Conservation (phyloP, 83 land plant species). For the Picea engelmannii region DNA sequence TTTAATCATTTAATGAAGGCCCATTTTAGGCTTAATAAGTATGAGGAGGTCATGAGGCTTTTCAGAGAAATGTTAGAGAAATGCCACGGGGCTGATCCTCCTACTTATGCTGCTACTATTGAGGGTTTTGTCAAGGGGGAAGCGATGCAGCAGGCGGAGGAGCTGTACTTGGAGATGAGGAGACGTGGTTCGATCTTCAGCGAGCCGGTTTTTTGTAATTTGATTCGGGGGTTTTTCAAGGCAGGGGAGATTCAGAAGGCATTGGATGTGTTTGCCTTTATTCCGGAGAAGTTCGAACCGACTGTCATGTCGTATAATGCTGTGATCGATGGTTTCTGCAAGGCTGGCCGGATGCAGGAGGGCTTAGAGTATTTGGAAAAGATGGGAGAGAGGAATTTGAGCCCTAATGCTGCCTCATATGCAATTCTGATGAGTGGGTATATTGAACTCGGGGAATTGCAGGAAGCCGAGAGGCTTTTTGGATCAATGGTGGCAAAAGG, state of each 20-base stretch:
- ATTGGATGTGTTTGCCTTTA: slow-evolving; percentile 31
- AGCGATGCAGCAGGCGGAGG: slow-evolving; percentile 47
- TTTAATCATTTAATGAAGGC: slow-evolving; percentile 64
- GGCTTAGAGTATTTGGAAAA: slow-evolving; percentile 56
- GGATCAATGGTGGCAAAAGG: slow-evolving; percentile 6
- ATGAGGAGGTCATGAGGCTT: slow-evolving; percentile 48
- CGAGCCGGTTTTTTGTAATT: slow-evolving; percentile 57
- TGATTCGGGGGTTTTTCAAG: slow-evolving; percentile 53
- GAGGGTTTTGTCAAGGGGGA: slow-evolving; percentile 45
- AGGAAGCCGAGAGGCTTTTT: slow-evolving; percentile 52
- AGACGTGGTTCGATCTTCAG: slow-evolving; percentile 63
- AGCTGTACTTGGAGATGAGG: slow-evolving; percentile 59
- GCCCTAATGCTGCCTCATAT: slow-evolving; percentile 52
- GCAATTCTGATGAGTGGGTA: slow-evolving; percentile 58
- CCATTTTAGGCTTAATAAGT: slow-evolving; percentile 43
- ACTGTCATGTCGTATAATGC: slow-evolving; percentile 58
- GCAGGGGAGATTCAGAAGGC: slow-evolving; percentile 56
- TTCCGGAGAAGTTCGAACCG: slow-evolving; percentile 51
- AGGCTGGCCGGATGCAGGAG: slow-evolving; percentile 36
- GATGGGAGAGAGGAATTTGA: slow-evolving; percentile 46
- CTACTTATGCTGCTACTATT: slow-evolving; percentile 54
- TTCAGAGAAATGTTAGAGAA: slow-evolving; percentile 60
- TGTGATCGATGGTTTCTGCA: slow-evolving; percentile 45
- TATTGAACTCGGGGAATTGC: slow-evolving; percentile 34
- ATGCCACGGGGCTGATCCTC: slow-evolving; percentile 64